Conservation (phyloP, 1,284 basidiomycete genomes). For the Trichosporon asahii region DNA sequence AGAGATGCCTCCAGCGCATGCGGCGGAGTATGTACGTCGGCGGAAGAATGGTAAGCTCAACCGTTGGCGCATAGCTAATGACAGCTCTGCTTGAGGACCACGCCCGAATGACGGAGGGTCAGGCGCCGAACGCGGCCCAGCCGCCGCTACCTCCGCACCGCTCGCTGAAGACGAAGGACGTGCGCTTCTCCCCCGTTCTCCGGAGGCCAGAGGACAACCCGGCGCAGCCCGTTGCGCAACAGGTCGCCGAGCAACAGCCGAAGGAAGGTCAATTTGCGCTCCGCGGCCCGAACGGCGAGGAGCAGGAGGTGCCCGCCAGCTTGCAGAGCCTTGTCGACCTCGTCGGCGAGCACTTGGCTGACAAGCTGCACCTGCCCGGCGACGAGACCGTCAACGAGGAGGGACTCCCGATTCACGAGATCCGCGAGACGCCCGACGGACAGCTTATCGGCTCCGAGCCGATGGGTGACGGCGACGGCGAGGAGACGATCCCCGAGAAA, state of each 20-base stretch:
- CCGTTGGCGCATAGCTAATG: neutral
- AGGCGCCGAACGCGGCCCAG: constrained; percentile 2
- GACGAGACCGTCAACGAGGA: constrained; percentile 35
- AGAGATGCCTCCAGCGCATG: constrained; percentile 44
- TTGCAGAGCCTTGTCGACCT: constrained; percentile 26
- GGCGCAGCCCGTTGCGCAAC: neutral
- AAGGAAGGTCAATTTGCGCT: neutral
- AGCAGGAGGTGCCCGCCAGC: constrained; percentile 15
- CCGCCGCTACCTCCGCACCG: neutral
- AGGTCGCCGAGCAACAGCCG: neutral
- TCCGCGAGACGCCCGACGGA: constrained; percentile 40
- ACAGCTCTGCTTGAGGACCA: constrained; percentile 30
- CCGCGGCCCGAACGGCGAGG: neutral
- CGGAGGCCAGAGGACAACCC: neutral
- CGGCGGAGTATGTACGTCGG: constrained; percentile 33
- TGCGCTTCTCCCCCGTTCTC: constrained; percentile 11
- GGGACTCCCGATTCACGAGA: constrained; percentile 47
- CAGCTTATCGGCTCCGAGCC: constrained; percentile 31
- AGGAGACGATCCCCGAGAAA: constrained; percentile 16
- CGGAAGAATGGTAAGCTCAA: constrained; percentile 32
- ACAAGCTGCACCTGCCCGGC: constrained; percentile 18
- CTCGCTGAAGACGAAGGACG: constrained; percentile 2
- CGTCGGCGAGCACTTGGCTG: constrained; percentile 20
- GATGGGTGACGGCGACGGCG: constrained; percentile 13
- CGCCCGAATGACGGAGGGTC: constrained; percentile 26